Conservation (phyloP, 495 filamentous ascomycete genomes). For the Aspergillus mulundensis region DNA sequence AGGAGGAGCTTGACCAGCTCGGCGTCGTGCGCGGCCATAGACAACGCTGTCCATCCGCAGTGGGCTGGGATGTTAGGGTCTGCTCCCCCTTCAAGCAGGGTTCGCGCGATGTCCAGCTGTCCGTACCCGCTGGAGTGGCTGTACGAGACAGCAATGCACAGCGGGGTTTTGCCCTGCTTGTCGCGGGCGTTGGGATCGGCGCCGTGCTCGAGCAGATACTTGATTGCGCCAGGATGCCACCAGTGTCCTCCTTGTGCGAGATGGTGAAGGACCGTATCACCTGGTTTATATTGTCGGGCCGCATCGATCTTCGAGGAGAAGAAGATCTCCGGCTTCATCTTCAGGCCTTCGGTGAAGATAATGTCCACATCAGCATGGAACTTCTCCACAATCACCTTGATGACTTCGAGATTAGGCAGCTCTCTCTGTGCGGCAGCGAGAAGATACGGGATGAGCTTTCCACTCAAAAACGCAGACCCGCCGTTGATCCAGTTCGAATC, state of each 20-base stretch:
- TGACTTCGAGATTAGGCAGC: conserved; percentile 39
- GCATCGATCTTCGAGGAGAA: conserved; percentile 10
- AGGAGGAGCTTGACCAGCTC: conserved; percentile 17
- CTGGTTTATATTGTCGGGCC: conserved; percentile 10
- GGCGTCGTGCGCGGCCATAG: conserved; percentile 13
- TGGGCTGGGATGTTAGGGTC: conserved; percentile 32
- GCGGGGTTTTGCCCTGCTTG: conserved; percentile 32
- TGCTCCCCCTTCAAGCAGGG: conserved; percentile 33
- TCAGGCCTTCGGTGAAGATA: conserved; percentile 7
- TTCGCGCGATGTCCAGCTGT: conserved; percentile 21
- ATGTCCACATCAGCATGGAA: conserved; percentile 33
- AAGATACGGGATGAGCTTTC: conserved; percentile 21
- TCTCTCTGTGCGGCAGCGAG: conserved; percentile 25
- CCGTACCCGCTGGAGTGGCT: conserved; percentile 8
- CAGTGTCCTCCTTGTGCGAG: conserved; percentile 34
- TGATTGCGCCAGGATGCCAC: conserved; percentile 44
- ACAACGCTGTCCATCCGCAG: conserved; percentile 18
- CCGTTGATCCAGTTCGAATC: conserved; percentile 18
- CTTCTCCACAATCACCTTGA: conserved; percentile 39
- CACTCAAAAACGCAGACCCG: neutral
- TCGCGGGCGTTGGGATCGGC: conserved; percentile 36
- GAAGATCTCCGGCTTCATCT: conserved; percentile 9
- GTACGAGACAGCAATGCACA: conserved; percentile 32
- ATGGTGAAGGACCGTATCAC: conserved; percentile 32
- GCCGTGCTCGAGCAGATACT: conserved; percentile 39